A percentile compares a stretch with the other conserved stretches of the same genome.
phyloP scores from a whole-genome alignment of 2,329 filamentous ascomycete species.

The Talaromyces sp. region DNA sequence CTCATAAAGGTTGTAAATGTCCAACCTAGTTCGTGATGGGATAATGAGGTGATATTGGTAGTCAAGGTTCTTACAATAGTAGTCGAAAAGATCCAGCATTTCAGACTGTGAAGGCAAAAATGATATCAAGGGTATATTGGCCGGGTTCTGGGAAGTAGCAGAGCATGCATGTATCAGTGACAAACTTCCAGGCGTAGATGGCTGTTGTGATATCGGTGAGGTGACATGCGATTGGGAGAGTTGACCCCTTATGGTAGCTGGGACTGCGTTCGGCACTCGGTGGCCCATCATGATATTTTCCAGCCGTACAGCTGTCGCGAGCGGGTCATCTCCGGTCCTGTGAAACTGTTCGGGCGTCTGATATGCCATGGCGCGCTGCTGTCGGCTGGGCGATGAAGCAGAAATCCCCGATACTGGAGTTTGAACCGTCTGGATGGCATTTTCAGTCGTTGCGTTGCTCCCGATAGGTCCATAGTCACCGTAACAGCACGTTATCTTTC shows the following conservation, averaged over 20 bases:
- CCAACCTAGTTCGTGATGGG: slow-evolving; percentile 22
- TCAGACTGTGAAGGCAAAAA: slow-evolving; percentile 35
- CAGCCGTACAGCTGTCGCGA: slow-evolving; percentile 31
- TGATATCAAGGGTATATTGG: slow-evolving; percentile 19
- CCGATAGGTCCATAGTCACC: background rate
- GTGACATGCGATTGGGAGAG: slow-evolving; percentile 10
- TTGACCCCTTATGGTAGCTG: slow-evolving; percentile 22
- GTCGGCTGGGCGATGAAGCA: background rate
- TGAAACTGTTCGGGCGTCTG: background rate
- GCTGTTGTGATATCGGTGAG: background rate
- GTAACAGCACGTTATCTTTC: slow-evolving; percentile 33
- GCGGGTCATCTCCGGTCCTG: slow-evolving; percentile 20
- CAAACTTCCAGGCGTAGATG: background rate
- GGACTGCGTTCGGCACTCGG: slow-evolving; percentile 26
- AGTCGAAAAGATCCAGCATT: slow-evolving; percentile 32
- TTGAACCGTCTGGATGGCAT: background rate
- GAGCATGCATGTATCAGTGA: background rate
- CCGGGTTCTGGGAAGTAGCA: slow-evolving; percentile 24
- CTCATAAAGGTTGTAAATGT: slow-evolving; percentile 36
- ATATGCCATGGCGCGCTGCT: background rate
- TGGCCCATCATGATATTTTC: slow-evolving; percentile 35
- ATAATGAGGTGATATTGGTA: slow-evolving; percentile 43
- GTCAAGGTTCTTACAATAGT: slow-evolving; percentile 38
- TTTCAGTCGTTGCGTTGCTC: background rate
- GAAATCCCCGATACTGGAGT: background rate